Evolutionary conservation across 106 monocot species (phyloP), one percentile per base, ranked within the genome.

Genomic region (Phalaenopsis aphrodite): DNA sequence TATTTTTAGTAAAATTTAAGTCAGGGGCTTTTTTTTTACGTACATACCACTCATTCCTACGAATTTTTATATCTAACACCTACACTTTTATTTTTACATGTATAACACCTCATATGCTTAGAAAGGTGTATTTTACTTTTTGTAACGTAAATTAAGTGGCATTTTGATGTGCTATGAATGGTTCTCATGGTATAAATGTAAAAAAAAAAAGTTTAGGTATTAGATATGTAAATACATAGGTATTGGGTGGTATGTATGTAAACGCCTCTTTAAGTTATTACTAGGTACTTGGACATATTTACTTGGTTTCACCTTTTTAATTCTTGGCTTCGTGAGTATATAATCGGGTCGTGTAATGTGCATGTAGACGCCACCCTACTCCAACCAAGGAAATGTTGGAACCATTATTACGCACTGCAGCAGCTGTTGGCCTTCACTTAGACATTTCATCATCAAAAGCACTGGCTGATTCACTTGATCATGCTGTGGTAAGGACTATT

Each of bases 311-410:
- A 18, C 43, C 49, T 48, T 76, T 76, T 76, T 9, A 76, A 76
- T 12, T 76, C 41, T 47, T 14, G 36, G 52, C 42, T 74, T 64
- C 1, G 55, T 81, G 16, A 81, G 3, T 58, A 64, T 78, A 72
- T 39, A 43, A 43, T 69, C 76, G 18, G 81, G 24, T 18, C 37
- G 55, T 82, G 77, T 69, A 19, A 39, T 75, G 55, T 87, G 80
- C 6, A 72, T 84, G 55, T 45, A 99, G 98, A 82, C 98, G 98
- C 9, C 98, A 99, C 86, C 98, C 98, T 55, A 89, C 58, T 72
- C 98, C 98, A 61, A 99, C 98, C 0, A 99, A 99, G 47, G 94
- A 99, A 77, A 99, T 99, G 98, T 89, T 99, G 64, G 98, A 99
- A 83, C 98, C 98, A 76, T 85, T 99, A 75, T 55, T 99, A 55